Evolutionary conservation across 148 eudicot genomes (phyloP), one percentile per base, ranked within the genome.

Genomic region (Vaccinium vitisidaea): DNA sequence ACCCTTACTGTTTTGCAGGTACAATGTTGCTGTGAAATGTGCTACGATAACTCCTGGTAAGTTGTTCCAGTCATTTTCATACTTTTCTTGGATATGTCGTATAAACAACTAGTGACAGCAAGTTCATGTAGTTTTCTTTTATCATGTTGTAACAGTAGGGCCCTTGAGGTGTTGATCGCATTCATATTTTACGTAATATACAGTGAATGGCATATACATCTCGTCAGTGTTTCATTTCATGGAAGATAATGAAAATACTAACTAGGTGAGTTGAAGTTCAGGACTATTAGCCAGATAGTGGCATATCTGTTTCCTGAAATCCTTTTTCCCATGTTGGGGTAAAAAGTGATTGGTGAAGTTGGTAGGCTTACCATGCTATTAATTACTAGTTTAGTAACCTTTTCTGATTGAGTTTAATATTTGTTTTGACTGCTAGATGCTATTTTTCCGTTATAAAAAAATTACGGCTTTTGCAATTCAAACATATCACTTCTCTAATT

Each of bases 31-130:
- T 80, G 89, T 93, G 65, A 93, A 93, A 84, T 93, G 96, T 88
- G 96, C 96, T 84, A 93, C 96, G 2, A 93, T 93, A 65, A 93
- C 96, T 82, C 94, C 96, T 77, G 96, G 96, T 93, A 58, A 87
- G 90, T 89, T 70, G 39, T 82, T 67, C 25, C 50, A 15, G 36
- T 63, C 80, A 54, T 43, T 74, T 74, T 30, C 69, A 6, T 27
- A 30, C 39, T 39, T 56, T 75, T 79, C 13, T 8, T 18, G 77
- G 69, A 8, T 70, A 12, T 10, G 3, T 30, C 21, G 18, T 36
- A 52, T 75, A 5, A n/a, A 16, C 8, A 76, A n/a, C 23, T 76
- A 10, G 5, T 49, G 27, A 49, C 27, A 50, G 15, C n/a, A 39
- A 75, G 13, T 70, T 23, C 71, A 27, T 67, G 36, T 67, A 11